phyloP scores from a whole-genome alignment of 1,284 basidiomycete genomes.

The Trichosporon faecale region DNA sequence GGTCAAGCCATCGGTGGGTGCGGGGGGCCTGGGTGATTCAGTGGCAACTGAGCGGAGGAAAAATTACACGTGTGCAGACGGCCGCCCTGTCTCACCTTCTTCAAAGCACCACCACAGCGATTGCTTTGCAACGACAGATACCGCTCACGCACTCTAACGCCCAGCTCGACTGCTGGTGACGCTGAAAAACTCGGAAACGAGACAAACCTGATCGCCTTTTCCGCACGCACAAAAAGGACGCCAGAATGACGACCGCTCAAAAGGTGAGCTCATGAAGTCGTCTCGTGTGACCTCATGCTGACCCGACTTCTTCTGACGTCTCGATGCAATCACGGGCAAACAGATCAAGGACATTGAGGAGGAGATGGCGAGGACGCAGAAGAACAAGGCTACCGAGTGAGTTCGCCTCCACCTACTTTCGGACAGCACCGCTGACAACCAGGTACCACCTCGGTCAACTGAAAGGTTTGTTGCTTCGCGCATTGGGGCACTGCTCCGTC shows the following conservation, averaged over 20 bases:
- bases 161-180: neutral
- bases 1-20: slow-evolving; percentile 8
- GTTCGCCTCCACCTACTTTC: slow-evolving; percentile 26
- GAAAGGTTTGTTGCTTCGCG: slow-evolving; percentile 57
- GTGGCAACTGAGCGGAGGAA: neutral
- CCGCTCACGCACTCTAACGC: neutral
- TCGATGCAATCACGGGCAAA: neutral
- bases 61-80: slow-evolving; percentile 7
- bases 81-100: neutral
- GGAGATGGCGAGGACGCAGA: slow-evolving; percentile 60
- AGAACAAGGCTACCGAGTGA: slow-evolving; percentile 74
- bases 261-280: slow-evolving; percentile 34
- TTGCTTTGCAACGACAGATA: neutral
- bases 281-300: neutral
- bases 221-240: neutral
- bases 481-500: neutral
- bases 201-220: neutral
- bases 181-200: neutral
- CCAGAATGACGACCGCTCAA: slow-evolving; percentile 51
- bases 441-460: slow-evolving; percentile 93
- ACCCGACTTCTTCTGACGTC: neutral
- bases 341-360: slow-evolving; percentile 54
- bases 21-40: neutral
- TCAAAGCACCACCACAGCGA: neutral
- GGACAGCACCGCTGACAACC: slow-evolving; percentile 4